These are phyloP conservation scores for Wickerhamomyces sp. DNA, from an alignment of 1,139 yeast genomes.

Conservation along the genomic window DNA sequence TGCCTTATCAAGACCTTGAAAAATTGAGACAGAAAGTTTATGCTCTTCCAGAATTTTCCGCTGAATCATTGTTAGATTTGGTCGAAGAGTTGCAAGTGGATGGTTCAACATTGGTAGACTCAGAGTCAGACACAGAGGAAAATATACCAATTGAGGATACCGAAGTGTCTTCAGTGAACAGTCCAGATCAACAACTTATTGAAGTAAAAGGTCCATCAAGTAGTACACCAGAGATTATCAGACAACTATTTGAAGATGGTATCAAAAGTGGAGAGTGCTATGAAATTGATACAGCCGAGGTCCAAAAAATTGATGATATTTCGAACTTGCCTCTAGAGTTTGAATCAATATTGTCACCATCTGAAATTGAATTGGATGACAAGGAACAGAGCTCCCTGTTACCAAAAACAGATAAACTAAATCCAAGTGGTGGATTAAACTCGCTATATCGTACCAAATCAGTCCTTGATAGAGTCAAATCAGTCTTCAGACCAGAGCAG, in stretches of 20 bases:
- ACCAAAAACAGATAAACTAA: too few species aligned
- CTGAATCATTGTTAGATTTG: constrained; percentile 6
- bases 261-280: not conserved
- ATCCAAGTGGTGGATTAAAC: not conserved
- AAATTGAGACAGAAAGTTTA: constrained; percentile 10
- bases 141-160: not conserved
- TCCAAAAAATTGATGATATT: not conserved
- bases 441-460: constrained; percentile 7
- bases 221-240: constrained; percentile 4
- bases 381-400: too few species aligned
- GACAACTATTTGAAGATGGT: constrained; percentile 1
- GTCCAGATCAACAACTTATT: constrained; percentile 1
- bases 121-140: not conserved
- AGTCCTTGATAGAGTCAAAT: constrained; percentile 7
- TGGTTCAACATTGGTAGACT: not conserved
- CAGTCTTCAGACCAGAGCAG: constrained; percentile 8
- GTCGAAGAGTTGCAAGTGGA: not conserved
- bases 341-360: not conserved
- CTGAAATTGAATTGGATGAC: constrained; percentile 3
- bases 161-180: not conserved
- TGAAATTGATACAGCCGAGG: constrained; percentile 2
- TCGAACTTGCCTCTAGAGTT: not conserved
- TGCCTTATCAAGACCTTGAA: constrained; percentile 16
- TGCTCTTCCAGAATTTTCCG: constrained; percentile 9
- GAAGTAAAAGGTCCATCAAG: not conserved